Conservation (phyloP, 768 basidiomycete species). For the Leccinum variicolor region DNA sequence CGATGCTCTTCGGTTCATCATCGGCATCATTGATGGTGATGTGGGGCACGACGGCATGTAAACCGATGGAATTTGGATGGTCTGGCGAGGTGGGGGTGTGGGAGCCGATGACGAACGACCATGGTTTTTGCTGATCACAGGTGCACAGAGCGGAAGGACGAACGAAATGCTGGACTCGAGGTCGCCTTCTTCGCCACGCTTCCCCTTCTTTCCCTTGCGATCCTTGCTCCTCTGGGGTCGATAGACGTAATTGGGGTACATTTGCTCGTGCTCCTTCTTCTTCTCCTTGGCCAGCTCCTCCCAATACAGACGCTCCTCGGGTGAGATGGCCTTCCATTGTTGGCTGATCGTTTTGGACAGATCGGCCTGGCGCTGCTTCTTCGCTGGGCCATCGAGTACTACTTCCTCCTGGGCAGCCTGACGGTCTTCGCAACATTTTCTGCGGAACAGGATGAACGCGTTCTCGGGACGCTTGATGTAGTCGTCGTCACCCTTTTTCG, state of each 20-base stretch:
- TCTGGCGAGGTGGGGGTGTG: constrained; percentile 64
- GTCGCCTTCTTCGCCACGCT: constrained; percentile 40
- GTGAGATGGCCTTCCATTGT: constrained; percentile 68
- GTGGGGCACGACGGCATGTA: constrained; percentile 61
- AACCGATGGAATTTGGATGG: constrained; percentile 66
- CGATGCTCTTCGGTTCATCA: constrained; percentile 61
- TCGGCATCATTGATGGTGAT: constrained; percentile 50
- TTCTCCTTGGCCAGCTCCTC: constrained; percentile 74
- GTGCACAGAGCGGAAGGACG: constrained; percentile 37
- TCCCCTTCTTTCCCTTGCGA: constrained; percentile 46
- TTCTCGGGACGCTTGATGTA: constrained; percentile 84
- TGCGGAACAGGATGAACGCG: constrained; percentile 81
- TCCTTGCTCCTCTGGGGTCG: constrained; percentile 65
- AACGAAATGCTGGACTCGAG: constrained; percentile 52
- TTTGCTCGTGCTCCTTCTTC: constrained; percentile 73
- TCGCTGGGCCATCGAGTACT: constrained; percentile 38
- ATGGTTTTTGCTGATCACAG: constrained; percentile 40
- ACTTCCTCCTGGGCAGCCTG: constrained; percentile 54
- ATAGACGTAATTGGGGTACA: constrained; percentile 78
- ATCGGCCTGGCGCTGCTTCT: constrained; percentile 77
- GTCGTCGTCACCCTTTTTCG: constrained; percentile 71
- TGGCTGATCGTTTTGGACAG: constrained; percentile 80
- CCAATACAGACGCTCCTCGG: constrained; percentile 71
- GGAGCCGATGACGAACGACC: constrained; percentile 56
- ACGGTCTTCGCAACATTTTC: constrained; percentile 73